phyloP scores from a whole-genome alignment of 192 early-diverging fungal genomes.

The Coemansia sp. region DNA sequence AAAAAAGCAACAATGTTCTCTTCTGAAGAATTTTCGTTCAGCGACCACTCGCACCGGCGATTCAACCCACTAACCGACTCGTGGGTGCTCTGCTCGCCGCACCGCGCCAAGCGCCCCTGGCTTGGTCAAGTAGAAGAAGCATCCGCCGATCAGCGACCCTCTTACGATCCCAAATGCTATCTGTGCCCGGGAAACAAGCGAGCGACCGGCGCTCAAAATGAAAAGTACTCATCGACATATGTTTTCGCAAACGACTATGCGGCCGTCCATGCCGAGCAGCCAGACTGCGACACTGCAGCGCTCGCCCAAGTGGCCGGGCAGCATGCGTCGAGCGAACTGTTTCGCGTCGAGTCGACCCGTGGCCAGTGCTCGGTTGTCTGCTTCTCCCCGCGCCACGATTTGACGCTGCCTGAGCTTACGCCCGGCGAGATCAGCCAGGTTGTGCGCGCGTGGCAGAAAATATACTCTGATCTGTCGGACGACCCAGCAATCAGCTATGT shows the following conservation, averaged over 20 bases:
- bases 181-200: constrained; percentile 86
- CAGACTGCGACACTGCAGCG: constrained; percentile 12
- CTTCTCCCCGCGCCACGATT: constrained; percentile 85
- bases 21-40: constrained; percentile 35
- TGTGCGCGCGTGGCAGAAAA: constrained; percentile 70
- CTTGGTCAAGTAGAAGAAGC: constrained; percentile 68
- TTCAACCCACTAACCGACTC: constrained; percentile 88
- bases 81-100: constrained; percentile 97
- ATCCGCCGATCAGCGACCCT: constrained; percentile 43
- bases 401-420: constrained; percentile 85
- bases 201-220: constrained; percentile 70
- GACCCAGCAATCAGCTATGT: constrained; percentile 68
- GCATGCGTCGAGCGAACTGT: constrained; percentile 31
- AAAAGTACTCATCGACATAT: constrained; percentile 73
- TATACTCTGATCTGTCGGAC: constrained; percentile 56
- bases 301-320: constrained; percentile 25
- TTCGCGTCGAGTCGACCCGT: constrained; percentile 59
- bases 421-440: constrained; percentile 62
- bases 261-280: constrained; percentile 68
- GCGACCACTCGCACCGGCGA: constrained; percentile 67
- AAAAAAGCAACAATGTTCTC: neutral
- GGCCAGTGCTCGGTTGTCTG: constrained; percentile 92
- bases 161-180: constrained; percentile 79
- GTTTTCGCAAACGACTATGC: constrained; percentile 94
- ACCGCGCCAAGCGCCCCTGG: constrained; percentile 94